Evolutionary conservation across 805 yeast species (phyloP).

Genomic region (Teunomyces stri): DNA sequence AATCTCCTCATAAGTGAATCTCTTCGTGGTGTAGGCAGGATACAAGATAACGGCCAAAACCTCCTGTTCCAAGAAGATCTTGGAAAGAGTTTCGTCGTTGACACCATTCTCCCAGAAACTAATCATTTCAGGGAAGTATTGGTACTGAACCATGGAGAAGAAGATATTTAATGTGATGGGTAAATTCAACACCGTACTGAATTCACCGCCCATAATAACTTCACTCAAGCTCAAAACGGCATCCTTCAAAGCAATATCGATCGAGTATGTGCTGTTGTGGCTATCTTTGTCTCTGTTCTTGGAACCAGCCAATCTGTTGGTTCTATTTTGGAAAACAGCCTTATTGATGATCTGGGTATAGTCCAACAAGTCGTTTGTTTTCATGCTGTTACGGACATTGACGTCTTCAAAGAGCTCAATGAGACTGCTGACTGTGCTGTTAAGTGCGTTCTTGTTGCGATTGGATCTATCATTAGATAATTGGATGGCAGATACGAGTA

Average conservation of each 20-base stretch:
- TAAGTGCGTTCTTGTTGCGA: slow-evolving; percentile 7
- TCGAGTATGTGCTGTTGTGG: slow-evolving; percentile 20
- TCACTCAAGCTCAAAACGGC: slow-evolving; percentile 34
- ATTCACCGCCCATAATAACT: slow-evolving; percentile 26
- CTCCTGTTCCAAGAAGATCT: slow-evolving; percentile 56
- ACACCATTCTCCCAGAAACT: slow-evolving; percentile 69
- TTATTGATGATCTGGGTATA: slow-evolving; percentile 21
- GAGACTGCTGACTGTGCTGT: slow-evolving; percentile 5
- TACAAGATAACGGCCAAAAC: slow-evolving; percentile 71
- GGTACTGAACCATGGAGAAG: slow-evolving; percentile 44
- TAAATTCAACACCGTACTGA: slow-evolving; percentile 20
- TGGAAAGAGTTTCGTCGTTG: slow-evolving; percentile 38
- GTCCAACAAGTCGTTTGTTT: slow-evolving; percentile 19
- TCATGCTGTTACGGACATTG: slow-evolving; percentile 17
- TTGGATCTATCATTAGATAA: slow-evolving; percentile 2
- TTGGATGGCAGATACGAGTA: slow-evolving; percentile 22
- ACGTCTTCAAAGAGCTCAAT: slow-evolving; percentile 11
- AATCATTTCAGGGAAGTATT: slow-evolving; percentile 61
- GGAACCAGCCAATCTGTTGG: slow-evolving; percentile 27
- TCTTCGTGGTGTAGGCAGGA: slow-evolving; percentile 58
- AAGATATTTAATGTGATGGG: slow-evolving; percentile 23
- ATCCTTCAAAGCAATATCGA: slow-evolving; percentile 28
- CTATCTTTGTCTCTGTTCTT: slow-evolving; percentile 41
- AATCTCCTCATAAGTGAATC: slow-evolving; percentile 59
- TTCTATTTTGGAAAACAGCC: slow-evolving; percentile 30